Conservation (phyloP, 164 flowering plant genomes). For the Nelumbo lutea region DNA sequence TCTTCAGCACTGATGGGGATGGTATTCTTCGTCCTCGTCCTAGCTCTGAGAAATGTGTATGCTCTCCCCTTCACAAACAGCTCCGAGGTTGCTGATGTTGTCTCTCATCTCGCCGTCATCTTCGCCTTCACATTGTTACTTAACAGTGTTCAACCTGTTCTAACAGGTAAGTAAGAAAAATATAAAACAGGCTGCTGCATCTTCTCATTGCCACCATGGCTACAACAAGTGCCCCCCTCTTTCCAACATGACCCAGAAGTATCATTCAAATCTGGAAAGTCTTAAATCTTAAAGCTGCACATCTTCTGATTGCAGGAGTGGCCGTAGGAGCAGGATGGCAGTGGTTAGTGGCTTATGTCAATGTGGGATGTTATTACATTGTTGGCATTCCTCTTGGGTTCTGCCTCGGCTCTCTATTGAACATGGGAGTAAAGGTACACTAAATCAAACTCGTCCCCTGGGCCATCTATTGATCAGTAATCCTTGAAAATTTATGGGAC, state of each 20-base stretch:
- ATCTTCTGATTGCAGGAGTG: slow-evolving; percentile 4
- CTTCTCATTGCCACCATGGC: too few species aligned
- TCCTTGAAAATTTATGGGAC: too few species aligned
- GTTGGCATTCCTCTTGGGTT: slow-evolving; percentile 2
- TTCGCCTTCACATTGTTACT: slow-evolving; percentile 5
- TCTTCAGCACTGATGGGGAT: slow-evolving; percentile 3
- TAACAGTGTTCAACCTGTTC: slow-evolving; percentile 9
- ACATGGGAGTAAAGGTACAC: background rate
- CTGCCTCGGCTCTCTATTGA: background rate
- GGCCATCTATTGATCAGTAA: too few species aligned
- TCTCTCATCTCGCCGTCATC: slow-evolving; percentile 6
- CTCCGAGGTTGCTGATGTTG: background rate
- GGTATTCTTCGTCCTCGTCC: background rate
- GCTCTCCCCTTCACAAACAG: slow-evolving; percentile 4
- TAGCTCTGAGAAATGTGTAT: slow-evolving; percentile 2
- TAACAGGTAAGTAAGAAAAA: background rate
- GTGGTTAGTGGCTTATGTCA: slow-evolving; percentile 6
- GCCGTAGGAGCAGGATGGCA: slow-evolving; percentile 8
- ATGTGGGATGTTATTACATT: slow-evolving; percentile 2
- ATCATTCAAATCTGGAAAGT: too few species aligned
- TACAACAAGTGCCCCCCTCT: background rate
- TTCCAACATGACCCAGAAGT: too few species aligned
- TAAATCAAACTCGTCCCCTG: too few species aligned
- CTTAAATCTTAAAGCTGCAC: background rate
- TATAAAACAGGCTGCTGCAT: too few species aligned